Base-by-base conservation (phyloP, 257 asterid genomes). In the Ballota nigra region DNA sequence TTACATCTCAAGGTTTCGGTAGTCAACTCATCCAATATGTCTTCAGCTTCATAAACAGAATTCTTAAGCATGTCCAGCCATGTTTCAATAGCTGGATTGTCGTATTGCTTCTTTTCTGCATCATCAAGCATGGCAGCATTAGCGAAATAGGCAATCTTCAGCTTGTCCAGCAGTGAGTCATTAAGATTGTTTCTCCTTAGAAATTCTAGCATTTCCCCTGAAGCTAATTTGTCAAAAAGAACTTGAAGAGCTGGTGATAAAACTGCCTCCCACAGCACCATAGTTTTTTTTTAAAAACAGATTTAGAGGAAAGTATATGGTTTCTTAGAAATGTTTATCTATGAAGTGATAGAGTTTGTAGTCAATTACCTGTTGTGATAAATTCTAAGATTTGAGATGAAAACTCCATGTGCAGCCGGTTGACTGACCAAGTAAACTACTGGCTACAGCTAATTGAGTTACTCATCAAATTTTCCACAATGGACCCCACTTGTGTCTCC, bases 11-110 rank as follows among this genome's bases (percentile, higher is more conserved):
- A 78, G 68, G 88, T 81, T 68, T 84, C 84, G 3, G 88, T 84
- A 68, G 88, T 84, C 75, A 84, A 65, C 71, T 81, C 80, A 71
- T 81, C 86, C 77, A 81, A 69, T 9, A 77, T 62, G 75, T 81
- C 86, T 63, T 84, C 88, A 45, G 88, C 88, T 81, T 84, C 88
- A 51, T 73, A 84, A 62, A 84, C 81, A 59, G 78, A 78, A 71
- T 71, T 65, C 49, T 79, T 84, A 20, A 84, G 78, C 86, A 81
- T 78, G 69, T 81, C 83, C 5, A 83, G 63, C 88, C 88, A 81
- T 2, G 81, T 70, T 69, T 84, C 84, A 11, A 84, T 66, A 18
- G 84, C 86, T n/a, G 85, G 82, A 63, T 75, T 70, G 26, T 78
- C 61, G 62, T 83, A 80, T 22, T 83, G 88, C 76, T 80, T 83